Evolutionary conservation across 495 filamentous ascomycete species (phyloP), one percentile per base, ranked within the genome.

Genomic region (Neurospora sp.): DNA sequence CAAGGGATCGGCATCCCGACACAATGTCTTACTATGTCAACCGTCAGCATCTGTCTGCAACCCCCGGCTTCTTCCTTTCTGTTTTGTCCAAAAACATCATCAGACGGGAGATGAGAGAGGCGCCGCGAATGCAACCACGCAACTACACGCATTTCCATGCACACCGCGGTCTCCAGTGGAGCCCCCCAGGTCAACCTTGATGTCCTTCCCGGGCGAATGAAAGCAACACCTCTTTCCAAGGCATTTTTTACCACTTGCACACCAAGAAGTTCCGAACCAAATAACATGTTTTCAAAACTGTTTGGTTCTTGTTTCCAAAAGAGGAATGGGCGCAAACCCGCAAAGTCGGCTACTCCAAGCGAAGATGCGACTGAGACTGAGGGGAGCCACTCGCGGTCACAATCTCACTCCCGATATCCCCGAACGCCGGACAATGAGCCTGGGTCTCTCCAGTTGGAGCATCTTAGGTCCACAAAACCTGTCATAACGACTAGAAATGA

Each of bases 1-100:
- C 73, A 71, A 75, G 76, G 70, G 77, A 80, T 77, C 71, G 73
- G 39, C 77, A 74, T 76, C 77, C 74, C 75, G 77, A 77, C 77
- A 76, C 73, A 72, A 75, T 78, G 78, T 77, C 78, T 80, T 76
- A 80, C 72, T 35, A 35, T 61, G 5, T 31, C 53, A 61, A 35
- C 53, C 27, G 14, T 59, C 20, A 35, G 6, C 53, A 65, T 35
- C 12, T 8, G 53, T 65, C 12, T 65, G 27, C 53, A 61, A 35
- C 5, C 53, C 53, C 53, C 12, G 31, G 27, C 6, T 35, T 4
- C 6, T 65, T 14, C 1, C 8, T 35, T 61, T 35, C 27, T 61
- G 14, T 65, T 35, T 65, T 61, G 53, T 35, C 22, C 14, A 35
- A 65, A 37, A 65, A 18, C 53, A 16, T 65, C 53, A 65, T 35